Percentiles rank a stretch among this genome's conserved stretches.
phyloP scores from a whole-genome alignment of 2,329 filamentous ascomycete species.

The Venturia pyrina region DNA sequence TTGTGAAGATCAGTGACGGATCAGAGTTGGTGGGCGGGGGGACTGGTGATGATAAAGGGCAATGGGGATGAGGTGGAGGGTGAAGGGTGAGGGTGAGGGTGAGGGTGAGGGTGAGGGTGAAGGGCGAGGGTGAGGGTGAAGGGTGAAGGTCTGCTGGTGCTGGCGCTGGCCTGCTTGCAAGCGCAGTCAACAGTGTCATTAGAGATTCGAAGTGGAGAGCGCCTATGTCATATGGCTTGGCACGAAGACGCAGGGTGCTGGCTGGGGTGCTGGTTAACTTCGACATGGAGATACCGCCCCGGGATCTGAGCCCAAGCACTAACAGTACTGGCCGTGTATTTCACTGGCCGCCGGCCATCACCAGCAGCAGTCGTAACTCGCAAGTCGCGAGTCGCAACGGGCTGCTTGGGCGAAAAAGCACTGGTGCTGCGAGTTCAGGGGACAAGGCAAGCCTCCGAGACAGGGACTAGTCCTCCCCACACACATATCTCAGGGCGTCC shows the following conservation, averaged over 20 bases:
- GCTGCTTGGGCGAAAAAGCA: not conserved
- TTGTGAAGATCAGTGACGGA: slow-evolving; percentile 10
- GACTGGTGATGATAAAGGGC: slow-evolving; percentile 7
- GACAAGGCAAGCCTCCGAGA: not conserved
- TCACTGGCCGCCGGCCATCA: not conserved
- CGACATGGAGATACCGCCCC: not conserved
- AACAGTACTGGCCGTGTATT: too few relatives aligned
- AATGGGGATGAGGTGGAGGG: not conserved
- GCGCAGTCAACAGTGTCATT: not conserved
- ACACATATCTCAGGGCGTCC: not conserved
- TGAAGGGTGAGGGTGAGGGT: too few relatives aligned
- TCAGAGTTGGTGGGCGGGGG: not conserved
- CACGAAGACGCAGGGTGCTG: not conserved
- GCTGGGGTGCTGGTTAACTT: not conserved
- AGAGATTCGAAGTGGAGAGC: not conserved
- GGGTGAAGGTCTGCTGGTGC: not conserved
- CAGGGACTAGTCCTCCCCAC: not conserved
- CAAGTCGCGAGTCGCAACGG: not conserved
- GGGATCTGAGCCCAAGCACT: not conserved
- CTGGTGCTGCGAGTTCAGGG: not conserved
- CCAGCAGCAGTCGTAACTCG: not conserved
- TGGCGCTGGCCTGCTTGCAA: not conserved
- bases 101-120: too few relatives aligned
- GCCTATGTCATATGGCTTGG: slow-evolving; percentile 2
- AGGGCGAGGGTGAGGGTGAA: not conserved